Evolutionary conservation across 805 yeast species (phyloP).

Genomic region (Hanseniaspora meyeri): DNA sequence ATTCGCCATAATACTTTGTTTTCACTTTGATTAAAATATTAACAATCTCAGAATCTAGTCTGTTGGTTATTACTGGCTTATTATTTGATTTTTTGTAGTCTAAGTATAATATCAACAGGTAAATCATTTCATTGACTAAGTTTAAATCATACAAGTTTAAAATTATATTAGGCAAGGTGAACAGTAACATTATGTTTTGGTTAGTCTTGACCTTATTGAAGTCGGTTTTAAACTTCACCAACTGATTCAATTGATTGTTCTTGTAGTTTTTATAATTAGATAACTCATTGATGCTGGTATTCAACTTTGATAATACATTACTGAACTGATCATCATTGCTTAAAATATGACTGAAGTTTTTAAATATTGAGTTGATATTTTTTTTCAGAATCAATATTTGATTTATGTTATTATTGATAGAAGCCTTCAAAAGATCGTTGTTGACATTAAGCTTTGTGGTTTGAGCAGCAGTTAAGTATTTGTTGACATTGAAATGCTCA

Average conservation of each 20-base stretch:
- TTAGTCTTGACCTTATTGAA: conserved; percentile 1
- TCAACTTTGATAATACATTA: not conserved
- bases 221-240: not conserved
- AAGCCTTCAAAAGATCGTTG: not conserved
- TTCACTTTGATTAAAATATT: not conserved
- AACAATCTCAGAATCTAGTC: conserved; percentile 1
- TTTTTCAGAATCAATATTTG: conserved; percentile 4
- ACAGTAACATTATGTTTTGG: not conserved
- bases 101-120: not conserved
- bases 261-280: not conserved
- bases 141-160: not conserved
- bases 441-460: not conserved
- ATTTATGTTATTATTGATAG: conserved; percentile 5
- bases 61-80: not conserved
- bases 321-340: not conserved
- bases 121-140: conserved; percentile 1
- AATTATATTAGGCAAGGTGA: conserved; percentile 1
- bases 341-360: not conserved
- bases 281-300: not conserved
- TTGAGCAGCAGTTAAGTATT: not conserved
- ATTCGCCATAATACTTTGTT: not conserved
- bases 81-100: not conserved
- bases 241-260: not conserved
- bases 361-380: conserved; percentile 3
- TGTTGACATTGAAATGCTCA: not conserved